phyloP scores from a whole-genome alignment of 108 stramenopile genomes.

The Hondaea fermentalgiana region DNA sequence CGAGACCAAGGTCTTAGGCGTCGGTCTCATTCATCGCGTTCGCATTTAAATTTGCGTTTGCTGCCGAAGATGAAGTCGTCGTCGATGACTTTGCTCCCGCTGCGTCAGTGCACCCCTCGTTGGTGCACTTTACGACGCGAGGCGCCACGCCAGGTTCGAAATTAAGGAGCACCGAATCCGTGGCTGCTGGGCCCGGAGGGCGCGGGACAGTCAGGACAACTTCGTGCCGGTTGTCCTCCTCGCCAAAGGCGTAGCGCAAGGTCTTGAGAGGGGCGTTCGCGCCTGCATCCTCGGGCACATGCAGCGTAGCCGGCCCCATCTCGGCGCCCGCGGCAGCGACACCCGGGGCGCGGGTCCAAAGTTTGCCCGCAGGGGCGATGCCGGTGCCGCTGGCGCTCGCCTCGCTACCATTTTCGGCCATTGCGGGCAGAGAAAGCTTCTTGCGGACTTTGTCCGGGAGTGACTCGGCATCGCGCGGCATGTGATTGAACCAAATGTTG shows the following conservation, averaged over 20 bases:
- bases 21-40: too few species aligned
- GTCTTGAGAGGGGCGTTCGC: background rate
- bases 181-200: background rate
- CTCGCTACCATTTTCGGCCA: too few species aligned
- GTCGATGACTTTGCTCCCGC: background rate
- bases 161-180: background rate
- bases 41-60: too few species aligned
- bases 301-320: background rate
- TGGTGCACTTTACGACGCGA: background rate
- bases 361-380: background rate
- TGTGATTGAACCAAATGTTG: constrained; percentile 65
- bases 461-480: constrained; percentile 23
- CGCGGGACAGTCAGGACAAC: background rate
- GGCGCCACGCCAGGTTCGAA: background rate
- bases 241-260: background rate
- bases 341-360: background rate
- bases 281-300: background rate
- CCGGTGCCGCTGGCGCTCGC: background rate
- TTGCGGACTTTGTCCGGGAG: background rate
- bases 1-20: too few species aligned
- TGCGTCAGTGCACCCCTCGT: background rate
- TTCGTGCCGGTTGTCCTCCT: background rate
- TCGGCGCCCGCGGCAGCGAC: background rate
- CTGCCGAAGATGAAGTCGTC: background rate
- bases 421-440: background rate